phyloP scores from a whole-genome alignment of 2,329 filamentous ascomycete genomes.

The Colletotrichum sp. region DNA sequence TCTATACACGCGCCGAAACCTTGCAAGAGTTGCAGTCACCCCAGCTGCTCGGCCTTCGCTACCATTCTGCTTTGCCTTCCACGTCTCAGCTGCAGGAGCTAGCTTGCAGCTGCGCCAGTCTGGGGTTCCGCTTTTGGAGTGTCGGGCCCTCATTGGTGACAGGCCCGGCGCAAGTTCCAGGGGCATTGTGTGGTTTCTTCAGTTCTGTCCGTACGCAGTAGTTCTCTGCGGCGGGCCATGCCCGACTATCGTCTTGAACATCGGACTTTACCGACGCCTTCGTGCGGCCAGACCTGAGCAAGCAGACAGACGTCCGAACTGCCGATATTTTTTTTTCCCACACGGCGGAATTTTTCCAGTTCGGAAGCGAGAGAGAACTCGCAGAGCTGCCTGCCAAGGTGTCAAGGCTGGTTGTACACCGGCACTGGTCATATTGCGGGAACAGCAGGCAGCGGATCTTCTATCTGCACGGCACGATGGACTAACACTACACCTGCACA shows the following conservation, averaged over 20 bases:
- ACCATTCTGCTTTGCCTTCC: background rate
- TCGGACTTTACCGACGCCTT: background rate
- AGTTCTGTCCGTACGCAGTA: background rate
- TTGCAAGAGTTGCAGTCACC: background rate
- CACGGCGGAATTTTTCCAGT: background rate
- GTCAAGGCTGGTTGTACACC: background rate
- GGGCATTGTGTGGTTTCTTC: background rate
- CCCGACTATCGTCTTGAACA: background rate
- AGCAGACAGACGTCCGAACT: background rate
- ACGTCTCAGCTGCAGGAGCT: background rate
- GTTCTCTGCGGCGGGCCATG: background rate
- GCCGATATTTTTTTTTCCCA: background rate
- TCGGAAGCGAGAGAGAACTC: background rate
- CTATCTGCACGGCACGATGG: background rate
- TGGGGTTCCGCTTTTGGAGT: background rate
- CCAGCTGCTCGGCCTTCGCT: background rate
- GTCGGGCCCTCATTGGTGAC: background rate
- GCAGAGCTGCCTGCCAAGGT: background rate
- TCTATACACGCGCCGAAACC: background rate
- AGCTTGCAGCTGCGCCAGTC: background rate
- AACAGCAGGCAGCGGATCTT: background rate
- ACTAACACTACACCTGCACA: background rate
- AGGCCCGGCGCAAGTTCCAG: background rate
- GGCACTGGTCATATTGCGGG: background rate
- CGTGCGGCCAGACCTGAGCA: background rate